These are phyloP conservation scores for Fusarium dlaminii DNA, from an alignment of 2,329 filamentous ascomycete genomes.

Conservation along the genomic window DNA sequence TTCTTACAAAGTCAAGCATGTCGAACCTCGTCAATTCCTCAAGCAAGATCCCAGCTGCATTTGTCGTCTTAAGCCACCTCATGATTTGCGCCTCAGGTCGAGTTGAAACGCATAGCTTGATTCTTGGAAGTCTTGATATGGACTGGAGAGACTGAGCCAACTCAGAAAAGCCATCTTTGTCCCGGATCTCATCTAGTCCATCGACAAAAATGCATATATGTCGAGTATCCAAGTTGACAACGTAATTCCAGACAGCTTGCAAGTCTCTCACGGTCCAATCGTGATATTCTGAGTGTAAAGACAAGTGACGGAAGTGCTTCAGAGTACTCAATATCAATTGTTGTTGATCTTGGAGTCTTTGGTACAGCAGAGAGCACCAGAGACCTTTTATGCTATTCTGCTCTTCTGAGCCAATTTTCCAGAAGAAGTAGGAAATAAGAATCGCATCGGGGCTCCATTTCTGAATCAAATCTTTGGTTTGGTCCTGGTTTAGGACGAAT, in stretches of 20 bases:
- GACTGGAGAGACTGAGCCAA: neutral
- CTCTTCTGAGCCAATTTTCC: neutral
- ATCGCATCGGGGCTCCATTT: neutral
- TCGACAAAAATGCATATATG: neutral
- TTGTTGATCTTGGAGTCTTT: fast-evolving
- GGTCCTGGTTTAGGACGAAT: neutral
- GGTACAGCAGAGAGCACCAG: fast-evolving
- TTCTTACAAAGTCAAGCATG: neutral
- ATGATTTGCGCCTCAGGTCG: neutral
- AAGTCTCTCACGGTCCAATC: neutral
- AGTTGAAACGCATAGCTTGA: neutral
- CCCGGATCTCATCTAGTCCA: neutral
- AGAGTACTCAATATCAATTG: fast-evolving
- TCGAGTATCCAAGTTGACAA: fast-evolving
- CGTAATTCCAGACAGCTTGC: fast-evolving
- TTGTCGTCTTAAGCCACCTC: neutral
- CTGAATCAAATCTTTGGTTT: fast-evolving
- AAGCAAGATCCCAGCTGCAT: fast-evolving
- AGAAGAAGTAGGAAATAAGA: slow-evolving; percentile 1
- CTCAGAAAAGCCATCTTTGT: neutral
- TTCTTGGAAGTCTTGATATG: fast-evolving
- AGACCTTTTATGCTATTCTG: neutral
- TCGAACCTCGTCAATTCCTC: neutral
- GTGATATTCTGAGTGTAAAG: fast-evolving
- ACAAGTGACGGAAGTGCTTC: fast-evolving